These are phyloP conservation scores for Tricladium varicosporioides DNA, from an alignment of 2,329 filamentous ascomycete genomes.

Conservation along the genomic window DNA sequence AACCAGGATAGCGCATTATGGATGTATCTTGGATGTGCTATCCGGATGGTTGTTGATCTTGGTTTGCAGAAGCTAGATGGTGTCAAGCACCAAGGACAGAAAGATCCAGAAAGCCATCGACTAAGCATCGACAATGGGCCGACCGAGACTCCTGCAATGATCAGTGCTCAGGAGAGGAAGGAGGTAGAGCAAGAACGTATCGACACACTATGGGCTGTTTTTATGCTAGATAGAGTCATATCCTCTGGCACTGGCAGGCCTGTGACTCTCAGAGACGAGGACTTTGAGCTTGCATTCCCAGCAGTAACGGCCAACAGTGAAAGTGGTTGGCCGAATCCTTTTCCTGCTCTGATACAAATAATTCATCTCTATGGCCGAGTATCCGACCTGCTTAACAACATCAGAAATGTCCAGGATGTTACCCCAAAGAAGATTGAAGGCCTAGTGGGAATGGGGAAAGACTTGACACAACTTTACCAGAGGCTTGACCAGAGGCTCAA, in stretches of 20 bases:
- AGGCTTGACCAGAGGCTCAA: constrained; percentile 71
- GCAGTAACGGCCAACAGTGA: constrained; percentile 48
- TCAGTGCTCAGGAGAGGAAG: constrained; percentile 51
- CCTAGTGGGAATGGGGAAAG: constrained; percentile 74
- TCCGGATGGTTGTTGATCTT: constrained; percentile 77
- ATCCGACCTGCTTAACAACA: constrained; percentile 80
- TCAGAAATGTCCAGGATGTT: constrained; percentile 70
- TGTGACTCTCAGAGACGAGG: constrained; percentile 79
- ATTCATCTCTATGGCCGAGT: constrained; percentile 84
- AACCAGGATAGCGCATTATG: constrained; percentile 86
- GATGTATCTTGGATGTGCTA: constrained; percentile 90
- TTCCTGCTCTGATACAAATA: constrained; percentile 77
- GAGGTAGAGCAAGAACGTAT: constrained; percentile 77
- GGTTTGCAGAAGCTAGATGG: constrained; percentile 81
- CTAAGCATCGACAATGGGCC: constrained; percentile 42
- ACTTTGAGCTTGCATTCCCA: constrained; percentile 76
- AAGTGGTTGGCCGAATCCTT: constrained; percentile 72
- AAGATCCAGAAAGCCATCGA: constrained; percentile 33
- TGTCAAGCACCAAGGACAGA: constrained; percentile 54
- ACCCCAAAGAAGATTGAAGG: constrained; percentile 71
- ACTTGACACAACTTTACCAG: constrained; percentile 71
- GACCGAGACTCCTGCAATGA: constrained; percentile 35
- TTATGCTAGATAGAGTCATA: constrained; percentile 82
- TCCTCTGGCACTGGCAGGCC: constrained; percentile 83
- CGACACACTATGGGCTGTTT: constrained; percentile 88